phyloP scores from a whole-genome alignment of 2,329 filamentous ascomycete species.

The Exserohilum rostratum region DNA sequence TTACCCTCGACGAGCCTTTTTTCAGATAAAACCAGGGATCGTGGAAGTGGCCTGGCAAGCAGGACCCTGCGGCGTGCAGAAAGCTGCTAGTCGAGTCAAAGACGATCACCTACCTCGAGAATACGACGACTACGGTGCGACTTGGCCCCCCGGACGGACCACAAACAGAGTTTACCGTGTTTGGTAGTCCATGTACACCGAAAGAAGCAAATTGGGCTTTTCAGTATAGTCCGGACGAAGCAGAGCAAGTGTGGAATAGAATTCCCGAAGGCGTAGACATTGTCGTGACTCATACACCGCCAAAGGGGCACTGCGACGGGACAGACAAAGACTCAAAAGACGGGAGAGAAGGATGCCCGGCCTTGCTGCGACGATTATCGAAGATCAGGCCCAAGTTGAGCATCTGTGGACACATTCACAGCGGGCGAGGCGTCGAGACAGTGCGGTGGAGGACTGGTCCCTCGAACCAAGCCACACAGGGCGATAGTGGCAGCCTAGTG shows the following conservation, averaged over 20 bases:
- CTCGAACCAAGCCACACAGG: neutral
- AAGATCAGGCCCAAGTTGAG: slow-evolving; percentile 67
- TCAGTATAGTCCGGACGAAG: slow-evolving; percentile 59
- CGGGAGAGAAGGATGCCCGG: slow-evolving; percentile 62
- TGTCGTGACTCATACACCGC: slow-evolving; percentile 73
- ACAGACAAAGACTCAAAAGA: slow-evolving; percentile 29
- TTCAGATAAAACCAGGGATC: slow-evolving; percentile 59
- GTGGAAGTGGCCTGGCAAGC: slow-evolving; percentile 63
- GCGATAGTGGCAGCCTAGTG: slow-evolving; percentile 51
- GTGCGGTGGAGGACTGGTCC: slow-evolving; percentile 63
- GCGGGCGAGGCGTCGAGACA: slow-evolving; percentile 67
- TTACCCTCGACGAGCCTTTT: slow-evolving; percentile 71
- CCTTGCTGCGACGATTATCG: slow-evolving; percentile 63
- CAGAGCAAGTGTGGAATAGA: slow-evolving; percentile 61
- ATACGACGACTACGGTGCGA: slow-evolving; percentile 60
- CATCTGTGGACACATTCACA: slow-evolving; percentile 76
- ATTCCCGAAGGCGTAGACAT: slow-evolving; percentile 69
- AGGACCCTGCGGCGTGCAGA: slow-evolving; percentile 62
- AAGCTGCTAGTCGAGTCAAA: slow-evolving; percentile 57
- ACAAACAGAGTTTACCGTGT: slow-evolving; percentile 67
- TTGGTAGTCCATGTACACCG: slow-evolving; percentile 72
- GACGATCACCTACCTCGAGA: slow-evolving; percentile 68
- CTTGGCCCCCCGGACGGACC: slow-evolving; percentile 58
- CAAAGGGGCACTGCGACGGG: slow-evolving; percentile 63
- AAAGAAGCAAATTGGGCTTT: slow-evolving; percentile 68